Evolutionary conservation across 2,329 filamentous ascomycete genomes (phyloP), one percentile per base, ranked within the genome.

Genomic region (Phaeosphaeriaceae sp.): DNA sequence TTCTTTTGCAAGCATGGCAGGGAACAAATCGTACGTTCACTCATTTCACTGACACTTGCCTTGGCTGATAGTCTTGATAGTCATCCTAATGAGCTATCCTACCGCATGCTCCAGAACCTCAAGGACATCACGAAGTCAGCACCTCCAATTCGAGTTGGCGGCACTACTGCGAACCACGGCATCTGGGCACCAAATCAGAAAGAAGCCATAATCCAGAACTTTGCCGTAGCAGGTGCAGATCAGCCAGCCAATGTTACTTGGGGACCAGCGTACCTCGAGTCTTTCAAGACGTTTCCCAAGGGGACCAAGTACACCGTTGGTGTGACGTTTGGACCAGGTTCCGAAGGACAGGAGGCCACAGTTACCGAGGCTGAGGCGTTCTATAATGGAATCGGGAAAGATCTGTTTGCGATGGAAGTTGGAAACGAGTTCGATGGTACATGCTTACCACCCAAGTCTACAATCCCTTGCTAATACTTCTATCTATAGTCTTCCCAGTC

Each of bases 391-490:
- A 50, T 66, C 15, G 62, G 58, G 4, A 42, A 56, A 3, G 54
- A 60, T 45, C 22, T 67, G 5, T 65, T 53, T 27, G 66, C 62
- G 1, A 56, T 64, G 5, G 66, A 66, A 48, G 58, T 67, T 2
- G 64, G 67, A n/a, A 70, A 68, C 46, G 67, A 70, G 36, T 62
- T 68, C 19, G 61, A 70, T 44, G 60, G 60, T 66, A 60, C 25
- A 33, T 10, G 20, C n/a, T 9, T 20, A 19, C 15, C 25, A 11
- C 17, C 17, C 7, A 9, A 33, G 9, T 7, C 11, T 3, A 20
- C 3, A 3, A 36, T 19, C 13, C 1, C 2, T 11, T 41, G 33
- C 50, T 52, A 40, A 52, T 36, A 13, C 3, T 36, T 36, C 40
- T 4, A 36, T 53, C 7, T 24, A 27, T 46, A 67, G 63, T 27